A percentile compares a stretch with the other conserved stretches of the same genome.
These are phyloP conservation scores for Fusarium paranaense DNA, from an alignment of 2,329 filamentous ascomycete species.

Conservation along the genomic window DNA sequence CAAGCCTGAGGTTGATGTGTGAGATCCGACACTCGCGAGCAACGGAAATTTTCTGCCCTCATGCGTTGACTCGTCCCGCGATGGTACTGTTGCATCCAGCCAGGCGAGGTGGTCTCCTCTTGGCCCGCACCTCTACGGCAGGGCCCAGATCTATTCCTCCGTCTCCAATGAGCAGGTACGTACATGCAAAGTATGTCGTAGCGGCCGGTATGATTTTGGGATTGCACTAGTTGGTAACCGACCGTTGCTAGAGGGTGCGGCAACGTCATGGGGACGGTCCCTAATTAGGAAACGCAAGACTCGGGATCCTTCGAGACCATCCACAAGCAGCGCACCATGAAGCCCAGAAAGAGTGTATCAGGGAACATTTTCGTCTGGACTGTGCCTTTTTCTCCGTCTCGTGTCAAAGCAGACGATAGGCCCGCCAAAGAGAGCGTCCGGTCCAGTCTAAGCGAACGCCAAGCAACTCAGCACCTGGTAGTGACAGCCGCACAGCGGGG, in stretches of 20 bases:
- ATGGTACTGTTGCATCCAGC: conserved; percentile 47
- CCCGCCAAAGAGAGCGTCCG: conserved; percentile 16
- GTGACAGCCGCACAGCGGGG: conserved; percentile 41
- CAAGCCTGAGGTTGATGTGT: conserved; percentile 6
- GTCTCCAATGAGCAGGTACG: not conserved
- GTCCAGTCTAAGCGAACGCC: conserved; percentile 31
- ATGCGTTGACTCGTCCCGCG: conserved; percentile 45
- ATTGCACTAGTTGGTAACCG: conserved; percentile 32
- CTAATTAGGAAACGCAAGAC: conserved; percentile 9
- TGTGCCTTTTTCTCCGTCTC: conserved; percentile 16
- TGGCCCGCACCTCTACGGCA: conserved; percentile 22
- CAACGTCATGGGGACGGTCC: conserved; percentile 22
- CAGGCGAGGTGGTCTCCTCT: conserved; percentile 35
- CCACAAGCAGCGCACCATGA: conserved; percentile 1
- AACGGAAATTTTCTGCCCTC: conserved; percentile 39
- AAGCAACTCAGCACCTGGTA: conserved; percentile 37
- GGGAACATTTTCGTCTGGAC: not conserved
- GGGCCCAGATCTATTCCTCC: conserved; percentile 36
- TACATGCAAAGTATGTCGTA: conserved; percentile 8
- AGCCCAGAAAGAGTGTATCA: not conserved
- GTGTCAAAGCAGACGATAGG: conserved; percentile 22
- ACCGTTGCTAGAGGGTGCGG: conserved; percentile 22
- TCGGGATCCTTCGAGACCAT: not conserved
- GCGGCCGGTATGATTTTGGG: conserved; percentile 27
- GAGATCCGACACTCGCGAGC: conserved; percentile 22